These are phyloP conservation scores for Fomitopsis betulina DNA, from an alignment of 1,284 basidiomycete genomes.

Conservation along the genomic window DNA sequence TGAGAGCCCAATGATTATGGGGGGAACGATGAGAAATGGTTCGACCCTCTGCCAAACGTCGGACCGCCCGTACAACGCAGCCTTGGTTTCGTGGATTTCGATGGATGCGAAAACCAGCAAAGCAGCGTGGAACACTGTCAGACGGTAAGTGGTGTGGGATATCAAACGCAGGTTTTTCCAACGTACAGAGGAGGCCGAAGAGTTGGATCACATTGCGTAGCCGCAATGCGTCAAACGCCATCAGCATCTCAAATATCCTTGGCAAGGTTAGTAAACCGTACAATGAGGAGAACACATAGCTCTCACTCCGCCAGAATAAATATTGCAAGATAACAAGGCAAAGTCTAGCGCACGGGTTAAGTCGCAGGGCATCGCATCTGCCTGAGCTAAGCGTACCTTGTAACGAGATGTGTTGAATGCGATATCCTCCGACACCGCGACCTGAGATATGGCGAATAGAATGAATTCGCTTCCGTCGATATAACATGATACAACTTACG, in stretches of 20 bases:
- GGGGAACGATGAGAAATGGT: conserved; percentile 38
- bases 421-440: conserved; percentile 51
- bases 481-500: conserved; percentile 21
- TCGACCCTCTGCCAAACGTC: conserved; percentile 39
- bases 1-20: conserved; percentile 33
- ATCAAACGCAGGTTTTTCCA: not conserved
- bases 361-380: not conserved
- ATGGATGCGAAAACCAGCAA: conserved; percentile 69
- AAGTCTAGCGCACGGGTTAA: conserved; percentile 43
- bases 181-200: conserved; percentile 63
- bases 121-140: conserved; percentile 65
- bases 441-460: conserved; percentile 4
- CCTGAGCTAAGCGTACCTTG: conserved; percentile 38
- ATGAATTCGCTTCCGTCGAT: not conserved
- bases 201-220: conserved; percentile 75
- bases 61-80: conserved; percentile 45
- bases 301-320: conserved; percentile 76
- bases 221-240: conserved; percentile 72
- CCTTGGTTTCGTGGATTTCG: conserved; percentile 67
- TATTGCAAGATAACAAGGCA: conserved; percentile 78
- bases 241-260: conserved; percentile 68
- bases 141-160: not conserved
- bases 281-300: not conserved
- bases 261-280: conserved; percentile 3
- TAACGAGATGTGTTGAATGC: conserved; percentile 33